Evolutionary conservation across 352 stramenopile species (phyloP).

Genomic region (Globisporangium uncinulatum): DNA sequence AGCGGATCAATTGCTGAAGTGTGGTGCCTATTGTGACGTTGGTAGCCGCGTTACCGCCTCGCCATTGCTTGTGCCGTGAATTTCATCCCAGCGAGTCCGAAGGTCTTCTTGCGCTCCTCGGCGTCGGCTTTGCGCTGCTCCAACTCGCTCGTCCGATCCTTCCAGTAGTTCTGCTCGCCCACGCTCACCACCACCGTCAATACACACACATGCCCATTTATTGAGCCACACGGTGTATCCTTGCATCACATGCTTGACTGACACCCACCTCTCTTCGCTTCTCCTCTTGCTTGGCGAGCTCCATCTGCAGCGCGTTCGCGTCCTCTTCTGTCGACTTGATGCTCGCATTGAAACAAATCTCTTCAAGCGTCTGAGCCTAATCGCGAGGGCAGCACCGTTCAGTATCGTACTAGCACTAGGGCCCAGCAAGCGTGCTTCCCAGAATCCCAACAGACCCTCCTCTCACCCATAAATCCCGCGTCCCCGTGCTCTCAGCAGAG

Average conservation of each 20-base stretch:
- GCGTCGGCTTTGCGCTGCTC: slow-evolving; percentile 55
- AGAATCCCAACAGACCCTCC: too few species aligned
- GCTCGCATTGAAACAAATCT: slow-evolving; percentile 28
- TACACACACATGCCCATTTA: slow-evolving; percentile 6
- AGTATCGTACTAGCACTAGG: too few species aligned
- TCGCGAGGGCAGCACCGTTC: too few species aligned
- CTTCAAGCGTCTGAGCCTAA: slow-evolving; percentile 52
- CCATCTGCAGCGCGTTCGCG: slow-evolving; percentile 34
- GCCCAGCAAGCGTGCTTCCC: too few species aligned
- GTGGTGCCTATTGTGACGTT: not conserved
- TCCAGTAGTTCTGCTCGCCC: slow-evolving; percentile 53
- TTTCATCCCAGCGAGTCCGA: slow-evolving; percentile 68
- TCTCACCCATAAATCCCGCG: slow-evolving; percentile 52
- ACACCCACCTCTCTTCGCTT: slow-evolving; percentile 48
- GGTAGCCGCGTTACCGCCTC: slow-evolving; percentile 8
- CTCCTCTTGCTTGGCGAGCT: slow-evolving; percentile 49
- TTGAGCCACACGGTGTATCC: not conserved
- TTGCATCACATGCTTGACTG: not conserved
- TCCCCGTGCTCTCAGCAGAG: slow-evolving; percentile 25
- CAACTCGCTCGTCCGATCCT: slow-evolving; percentile 50
- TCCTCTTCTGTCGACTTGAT: slow-evolving; percentile 18
- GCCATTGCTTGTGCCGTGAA: slow-evolving; percentile 54
- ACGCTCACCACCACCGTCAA: too few species aligned
- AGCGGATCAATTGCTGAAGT: not conserved
- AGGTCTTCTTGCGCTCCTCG: slow-evolving; percentile 72